Base-by-base conservation (phyloP, 208 protist genomes). In the Acanthamoeba culbertsoni region DNA sequence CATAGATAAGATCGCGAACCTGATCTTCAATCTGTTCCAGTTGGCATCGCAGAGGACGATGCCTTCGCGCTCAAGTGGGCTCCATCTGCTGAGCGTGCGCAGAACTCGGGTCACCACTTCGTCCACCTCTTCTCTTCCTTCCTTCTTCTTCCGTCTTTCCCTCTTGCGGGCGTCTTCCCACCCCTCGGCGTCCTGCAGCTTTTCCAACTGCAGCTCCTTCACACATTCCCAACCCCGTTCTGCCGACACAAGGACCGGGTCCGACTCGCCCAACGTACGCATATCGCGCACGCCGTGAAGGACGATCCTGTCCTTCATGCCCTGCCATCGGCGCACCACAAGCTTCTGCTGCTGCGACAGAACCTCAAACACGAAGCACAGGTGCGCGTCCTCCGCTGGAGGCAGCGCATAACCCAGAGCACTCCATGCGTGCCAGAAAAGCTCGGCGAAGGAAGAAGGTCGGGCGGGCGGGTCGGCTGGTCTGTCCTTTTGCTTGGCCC, bases 351-450 rank as follows among this genome's bases (percentile, higher is more conserved):
- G 42, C 48, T 14, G 51, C 8, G 48, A 43, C n/a, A 88, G 10
- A 4, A 88, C 77, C 51, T 88, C 77, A n/a, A 88, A 88, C 33
- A 62, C 48, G 33, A 62, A 88, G 77, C 43, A 62, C 12, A 88
- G 16, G n/a, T 88, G n/a, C 26, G 10, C 37, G 10, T 10, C 77
- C 8, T 62, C 71, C 6, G 6, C 71, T 33, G 23, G 18, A 28
- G 77, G 77, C 28, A 88, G 31, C 8, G 42, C 51, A 62, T 88
- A 88, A 28, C 37, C 37, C 42, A 88, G 51, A 6, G 1, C 23
- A 14, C 23, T 57, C 77, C 77, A 88, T 12, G 51, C 31, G 1
- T 57, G 7, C 77, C 77, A 88, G n/a, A 88, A 88, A 31, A 88
- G 31, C 16, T 88, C 45, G 3, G 42, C 77, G 28, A 88, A 88